These are phyloP conservation scores for Mortierella sp. DNA, from an alignment of 371 early-diverging fungal species.

Conservation along the genomic window DNA sequence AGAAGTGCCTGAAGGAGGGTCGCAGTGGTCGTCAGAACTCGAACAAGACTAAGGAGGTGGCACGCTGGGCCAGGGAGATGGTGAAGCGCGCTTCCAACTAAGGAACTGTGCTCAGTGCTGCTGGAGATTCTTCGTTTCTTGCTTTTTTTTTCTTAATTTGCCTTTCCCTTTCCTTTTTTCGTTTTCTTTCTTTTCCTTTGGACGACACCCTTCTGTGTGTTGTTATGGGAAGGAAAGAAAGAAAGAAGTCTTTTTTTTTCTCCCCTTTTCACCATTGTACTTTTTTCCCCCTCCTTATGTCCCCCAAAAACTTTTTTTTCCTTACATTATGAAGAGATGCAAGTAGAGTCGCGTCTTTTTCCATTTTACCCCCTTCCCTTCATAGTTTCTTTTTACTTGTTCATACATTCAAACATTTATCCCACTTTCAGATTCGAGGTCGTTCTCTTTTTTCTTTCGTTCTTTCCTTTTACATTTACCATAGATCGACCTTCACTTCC, in stretches of 20 bases:
- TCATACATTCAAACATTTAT: constrained; percentile 7
- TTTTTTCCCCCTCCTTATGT: constrained; percentile 7
- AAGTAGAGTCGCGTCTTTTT: constrained; percentile 35
- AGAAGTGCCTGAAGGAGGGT: constrained; percentile 76
- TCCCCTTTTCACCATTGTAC: constrained; percentile 16
- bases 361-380: constrained; percentile 29
- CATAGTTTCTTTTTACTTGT: constrained; percentile 14
- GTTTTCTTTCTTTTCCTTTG: background rate
- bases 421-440: constrained; percentile 4
- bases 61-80: constrained; percentile 84
- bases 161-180: background rate
- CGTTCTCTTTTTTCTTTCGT: constrained; percentile 14
- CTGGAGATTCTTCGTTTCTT: background rate
- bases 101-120: no score
- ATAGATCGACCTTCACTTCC: constrained; percentile 24
- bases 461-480: background rate
- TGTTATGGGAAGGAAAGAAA: background rate
- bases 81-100: constrained; percentile 58
- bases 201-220: background rate
- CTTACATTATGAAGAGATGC: constrained; percentile 35
- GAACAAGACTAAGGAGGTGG: constrained; percentile 75
- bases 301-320: constrained; percentile 6
- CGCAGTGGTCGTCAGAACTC: constrained; percentile 73
- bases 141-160: background rate
- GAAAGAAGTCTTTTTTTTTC: background rate